Conservation (phyloP, 2,329 filamentous ascomycete species). For the Capronia coronata region DNA sequence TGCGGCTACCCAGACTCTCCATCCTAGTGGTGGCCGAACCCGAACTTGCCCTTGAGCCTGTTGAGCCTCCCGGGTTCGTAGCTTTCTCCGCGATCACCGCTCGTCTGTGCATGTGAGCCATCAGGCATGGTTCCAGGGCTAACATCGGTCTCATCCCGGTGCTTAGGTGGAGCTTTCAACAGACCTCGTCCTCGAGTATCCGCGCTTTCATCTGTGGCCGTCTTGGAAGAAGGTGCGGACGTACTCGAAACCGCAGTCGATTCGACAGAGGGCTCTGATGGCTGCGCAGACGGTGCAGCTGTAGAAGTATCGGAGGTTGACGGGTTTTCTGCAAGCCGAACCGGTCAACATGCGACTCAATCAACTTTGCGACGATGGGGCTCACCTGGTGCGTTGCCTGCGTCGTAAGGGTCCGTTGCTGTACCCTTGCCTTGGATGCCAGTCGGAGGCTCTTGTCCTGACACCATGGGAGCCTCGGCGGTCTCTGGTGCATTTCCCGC, state of each 20-base stretch:
- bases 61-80: slow-evolving; percentile 23
- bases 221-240: slow-evolving; percentile 3
- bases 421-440: slow-evolving; percentile 26
- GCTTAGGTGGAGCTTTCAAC: slow-evolving; percentile 8
- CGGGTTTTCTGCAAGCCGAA: slow-evolving; percentile 7
- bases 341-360: background rate
- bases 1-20: background rate
- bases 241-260: background rate
- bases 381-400: slow-evolving; percentile 24
- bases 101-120: slow-evolving; percentile 24
- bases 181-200: slow-evolving; percentile 6
- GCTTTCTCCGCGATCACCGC: slow-evolving; percentile 24
- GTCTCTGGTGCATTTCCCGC: slow-evolving; percentile 18
- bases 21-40: slow-evolving; percentile 19
- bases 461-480: background rate
- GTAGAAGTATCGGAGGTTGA: background rate
- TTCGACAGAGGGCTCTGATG: slow-evolving; percentile 2
- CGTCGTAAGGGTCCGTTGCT: slow-evolving; percentile 24
- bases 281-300: slow-evolving; percentile 4
- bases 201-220: slow-evolving; percentile 6
- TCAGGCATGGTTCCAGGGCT: slow-evolving; percentile 26
- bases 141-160: slow-evolving; percentile 21
- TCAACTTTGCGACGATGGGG: background rate
- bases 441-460: slow-evolving; percentile 21
- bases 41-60: slow-evolving; percentile 25